Base-by-base conservation (phyloP, 2,329 filamentous ascomycete genomes). In the Aspergillus sp. region DNA sequence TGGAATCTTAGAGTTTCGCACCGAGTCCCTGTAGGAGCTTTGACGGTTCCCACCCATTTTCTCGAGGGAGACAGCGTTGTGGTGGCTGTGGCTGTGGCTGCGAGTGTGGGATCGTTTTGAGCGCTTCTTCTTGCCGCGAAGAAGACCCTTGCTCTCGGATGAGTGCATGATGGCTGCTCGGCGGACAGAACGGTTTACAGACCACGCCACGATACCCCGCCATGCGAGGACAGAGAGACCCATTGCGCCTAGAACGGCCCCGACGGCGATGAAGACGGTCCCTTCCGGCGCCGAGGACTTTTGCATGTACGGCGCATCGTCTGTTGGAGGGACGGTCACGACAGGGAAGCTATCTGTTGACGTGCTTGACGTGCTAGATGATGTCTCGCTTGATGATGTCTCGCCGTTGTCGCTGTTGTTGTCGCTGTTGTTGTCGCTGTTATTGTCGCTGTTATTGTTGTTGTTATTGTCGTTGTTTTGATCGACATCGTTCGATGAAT, bases 231-330 rank as follows among this genome's bases (percentile, higher is more conserved):
- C 85, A n/a, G 86, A 87, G 8, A 91, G 79, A 11, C 87, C 91
- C 62, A 97, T 85, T 63, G 92, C 88, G 15, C 91, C 95, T 6
- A 99, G 84, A 26, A 91, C 88, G 24, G 92, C 89, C 45, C 95
- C 95, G 1, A 98, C 95, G 20, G 87, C 89, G 67, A 99, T 99
- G 78, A 99, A 99, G 58, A 99, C 89, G 4, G 93, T 97, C 54
- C 95, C 95, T 68, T 98, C 90, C 2, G 95, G 95, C 11, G 93
- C 81, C 53, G 78, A 87, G 1, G 92, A 96, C 68, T 88, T 87
- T 70, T 93, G 88, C 91, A 98, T 96, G 72, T 91, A 99, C 15
- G 93, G 92, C 5, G 95, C 95, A 68, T 89, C 85, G 39, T 84
- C 82, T 3, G 90, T 96, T 24, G 92, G 89, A 7, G 95, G 95